Evolutionary conservation across 2,329 filamentous ascomycete genomes (phyloP), one percentile per base, ranked within the genome.

Genomic region (Fusarium penzigii): DNA sequence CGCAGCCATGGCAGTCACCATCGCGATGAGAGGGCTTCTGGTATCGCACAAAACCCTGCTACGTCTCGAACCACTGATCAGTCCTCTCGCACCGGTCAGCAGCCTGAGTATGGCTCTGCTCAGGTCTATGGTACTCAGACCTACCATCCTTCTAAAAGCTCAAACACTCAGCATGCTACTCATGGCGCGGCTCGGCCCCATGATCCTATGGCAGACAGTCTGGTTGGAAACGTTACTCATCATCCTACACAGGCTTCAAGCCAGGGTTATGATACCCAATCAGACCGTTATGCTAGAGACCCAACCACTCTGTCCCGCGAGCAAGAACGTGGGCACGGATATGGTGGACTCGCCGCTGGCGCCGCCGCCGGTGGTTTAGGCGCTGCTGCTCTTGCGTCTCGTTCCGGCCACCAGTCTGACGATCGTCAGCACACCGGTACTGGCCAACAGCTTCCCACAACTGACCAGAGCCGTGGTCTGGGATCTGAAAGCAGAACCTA

Each of bases 331-430:
- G 38, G 46, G 11, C 42, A 46, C 3, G 39, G 40, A 14, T 43
- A 47, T 2, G 17, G 29, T 17, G 46, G 42, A 5, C 32, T 55
- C 1, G 49, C 46, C 3, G 16, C 49, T 1, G 56, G 51, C 8
- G 29, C 55, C 11, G 58, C 50, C 6, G 51, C 53, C 0, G 59
- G 58, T 5, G 59, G 58, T 6, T 25, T 61, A 2, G 53, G 59
- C 0, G 58, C 49, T 6, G 58, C 47, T 2, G 53, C 47, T 2
- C 41, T 60, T 2, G 53, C 50, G 1, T 60, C 51, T 1, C 32
- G 32, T 36, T 36, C 32, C 10, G 32, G 32, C 4, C 32, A 36
- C 4, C 13, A 36, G 3, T 36, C 32, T 36, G 13, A 14, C 9
- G 13, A 36, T 11, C 10, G 13, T 36, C 32, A 36, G 10, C 13